Percentiles rank a stretch among this genome's conserved stretches.
phyloP scores from a whole-genome alignment of 1,284 basidiomycete genomes.

The Cerrena zonata region DNA sequence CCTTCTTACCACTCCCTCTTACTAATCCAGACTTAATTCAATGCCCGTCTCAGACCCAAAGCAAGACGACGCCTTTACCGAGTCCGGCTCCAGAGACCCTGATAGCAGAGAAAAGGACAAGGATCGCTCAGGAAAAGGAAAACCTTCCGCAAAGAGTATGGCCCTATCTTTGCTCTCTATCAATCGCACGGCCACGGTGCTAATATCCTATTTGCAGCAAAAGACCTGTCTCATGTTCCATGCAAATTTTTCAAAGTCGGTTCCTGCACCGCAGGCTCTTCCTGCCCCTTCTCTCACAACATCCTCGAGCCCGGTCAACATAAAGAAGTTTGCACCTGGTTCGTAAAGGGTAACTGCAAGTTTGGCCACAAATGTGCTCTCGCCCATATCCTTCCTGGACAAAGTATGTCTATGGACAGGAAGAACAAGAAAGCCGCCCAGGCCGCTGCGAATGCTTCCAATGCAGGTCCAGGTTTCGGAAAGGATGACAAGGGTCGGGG shows the following conservation, averaged over 20 bases:
- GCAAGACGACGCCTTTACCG: conserved; percentile 25
- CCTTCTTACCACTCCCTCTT: conserved; percentile 2
- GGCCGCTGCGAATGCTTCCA: conserved; percentile 48
- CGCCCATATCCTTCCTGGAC: conserved; percentile 89
- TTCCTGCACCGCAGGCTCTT: conserved; percentile 88
- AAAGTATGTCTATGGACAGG: conserved; percentile 91
- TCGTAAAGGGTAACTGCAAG: conserved; percentile 91
- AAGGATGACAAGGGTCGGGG: conserved; percentile 21
- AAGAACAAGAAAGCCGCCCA: conserved; percentile 98
- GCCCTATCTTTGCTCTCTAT: conserved; percentile 6
- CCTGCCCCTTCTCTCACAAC: conserved; percentile 89
- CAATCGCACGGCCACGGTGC: neutral
- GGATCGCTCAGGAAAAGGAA: conserved; percentile 30
- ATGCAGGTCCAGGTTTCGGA: conserved; percentile 25
- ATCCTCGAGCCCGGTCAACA: conserved; percentile 66
- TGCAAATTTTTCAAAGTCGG: conserved; percentile 97
- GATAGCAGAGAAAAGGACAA: conserved; percentile 29
- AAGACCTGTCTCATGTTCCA: conserved; percentile 92
- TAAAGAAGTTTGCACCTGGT: conserved; percentile 95
- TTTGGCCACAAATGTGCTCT: conserved; percentile 75
- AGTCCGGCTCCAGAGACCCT: conserved; percentile 25
- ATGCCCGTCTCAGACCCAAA: conserved; percentile 31
- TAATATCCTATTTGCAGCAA: conserved; percentile 40
- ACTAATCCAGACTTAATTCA: neutral
- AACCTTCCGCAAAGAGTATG: conserved; percentile 34